Base-by-base conservation (phyloP, 2,329 filamentous ascomycete species). In the Stagonosporopsis rhizophila region DNA sequence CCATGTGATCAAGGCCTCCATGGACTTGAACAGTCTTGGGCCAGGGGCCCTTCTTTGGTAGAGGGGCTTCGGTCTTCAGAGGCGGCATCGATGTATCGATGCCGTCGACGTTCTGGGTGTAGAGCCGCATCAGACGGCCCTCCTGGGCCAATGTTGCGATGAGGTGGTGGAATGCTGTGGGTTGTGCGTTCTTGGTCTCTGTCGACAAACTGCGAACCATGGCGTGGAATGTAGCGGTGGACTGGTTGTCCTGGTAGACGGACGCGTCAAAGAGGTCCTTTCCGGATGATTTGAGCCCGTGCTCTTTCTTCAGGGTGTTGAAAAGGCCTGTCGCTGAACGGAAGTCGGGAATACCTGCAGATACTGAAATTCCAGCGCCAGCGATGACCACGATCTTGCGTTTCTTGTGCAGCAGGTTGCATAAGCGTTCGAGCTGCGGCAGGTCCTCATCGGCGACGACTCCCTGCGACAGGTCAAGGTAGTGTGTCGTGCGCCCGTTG, bases 211-310 rank as follows among this genome's bases (percentile, higher is more conserved):
- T 89, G 71, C 93, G 89, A 66, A 99, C 92, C 94, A 99, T 98
- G 73, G 90, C 88, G 77, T 99, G 95, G 75, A 99, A 99, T 11
- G 90, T 91, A 22, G 90, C 88, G 0, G 94, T 98, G 12, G 93
- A 91, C 20, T 85, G 84, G 74, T 96, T 89, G 80, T 96, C 91
- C 76, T 92, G 93, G 81, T 99, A 99, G 50, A 99, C 95, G 7
- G 94, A 96, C 48, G 95, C 95, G 78, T 99, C 95, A 72, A 99
- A 99, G 0, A 99, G 84, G 65, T 96, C 89, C 77, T 98, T 97
- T 48, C 95, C 95, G 0, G 95, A 97, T 20, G 90, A 87, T 74
- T 96, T 96, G 60, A 97, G 82, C 66, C 95, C 96, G 77, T 97
- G 91, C 72, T 96, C 89, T 59, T 86, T 89, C 63, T 91, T 89